These are phyloP conservation scores for Carpinus fangiana DNA, from an alignment of 306 rosid species.

Conservation along the genomic window DNA sequence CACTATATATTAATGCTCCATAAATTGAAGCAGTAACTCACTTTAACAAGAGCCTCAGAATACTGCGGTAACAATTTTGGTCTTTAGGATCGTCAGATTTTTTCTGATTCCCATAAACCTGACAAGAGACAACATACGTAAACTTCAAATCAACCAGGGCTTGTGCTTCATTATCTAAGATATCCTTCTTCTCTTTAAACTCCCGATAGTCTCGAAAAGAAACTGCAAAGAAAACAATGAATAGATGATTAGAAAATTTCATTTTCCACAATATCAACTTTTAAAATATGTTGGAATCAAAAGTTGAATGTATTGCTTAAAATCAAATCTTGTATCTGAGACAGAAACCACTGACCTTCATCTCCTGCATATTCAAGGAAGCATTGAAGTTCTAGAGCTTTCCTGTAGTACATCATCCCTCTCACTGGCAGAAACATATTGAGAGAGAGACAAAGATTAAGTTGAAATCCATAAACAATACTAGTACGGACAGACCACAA, in stretches of 20 bases:
- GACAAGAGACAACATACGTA: conserved; percentile 96
- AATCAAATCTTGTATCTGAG: neutral
- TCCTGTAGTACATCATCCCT: conserved; percentile 95
- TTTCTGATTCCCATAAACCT: conserved; percentile 76
- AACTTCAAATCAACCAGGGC: conserved; percentile 93
- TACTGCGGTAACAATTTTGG: conserved; percentile 56
- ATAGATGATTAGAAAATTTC: conserved; percentile 20
- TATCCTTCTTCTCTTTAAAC: conserved; percentile 26
- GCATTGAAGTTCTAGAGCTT: conserved; percentile 74
- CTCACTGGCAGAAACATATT: conserved; percentile 60
- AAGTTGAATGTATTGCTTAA: conserved; percentile 14
- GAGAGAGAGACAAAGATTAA: conserved; percentile 16
- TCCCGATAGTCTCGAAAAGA: conserved; percentile 45
- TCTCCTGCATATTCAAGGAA: conserved; percentile 54
- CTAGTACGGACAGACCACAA: conserved; percentile 4
- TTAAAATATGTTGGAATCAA: conserved; percentile 8
- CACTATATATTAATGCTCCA: conserved; percentile 10
- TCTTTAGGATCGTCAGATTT: conserved; percentile 53
- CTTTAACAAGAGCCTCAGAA: conserved; percentile 82
- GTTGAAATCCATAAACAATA: conserved; percentile 20
- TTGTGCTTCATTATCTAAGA: conserved; percentile 44
- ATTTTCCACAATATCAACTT: conserved; percentile 2
- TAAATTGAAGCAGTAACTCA: conserved; percentile 46
- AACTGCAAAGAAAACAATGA: conserved; percentile 44
- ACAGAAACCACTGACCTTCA: conserved; percentile 50